Conservation (phyloP, 257 asterid species). For the Rauvolfia tetraphylla region DNA sequence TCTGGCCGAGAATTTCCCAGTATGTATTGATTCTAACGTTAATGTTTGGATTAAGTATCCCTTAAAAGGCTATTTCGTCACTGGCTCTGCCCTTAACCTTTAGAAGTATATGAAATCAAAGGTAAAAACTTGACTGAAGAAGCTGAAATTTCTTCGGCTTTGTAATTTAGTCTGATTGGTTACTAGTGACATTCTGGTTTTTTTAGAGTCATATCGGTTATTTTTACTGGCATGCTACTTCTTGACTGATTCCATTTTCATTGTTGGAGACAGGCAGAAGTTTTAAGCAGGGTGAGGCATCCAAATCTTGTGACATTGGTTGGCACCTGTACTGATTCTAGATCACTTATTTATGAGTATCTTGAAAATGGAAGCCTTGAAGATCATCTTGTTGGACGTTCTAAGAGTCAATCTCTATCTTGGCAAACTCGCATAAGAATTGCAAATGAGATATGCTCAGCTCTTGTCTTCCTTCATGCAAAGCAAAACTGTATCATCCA, state of each 20-base stretch:
- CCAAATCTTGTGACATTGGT: conserved; percentile 75
- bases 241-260: conserved; percentile 9
- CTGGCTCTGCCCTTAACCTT: neutral
- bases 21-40: no score
- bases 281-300: conserved; percentile 79
- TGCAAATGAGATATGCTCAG: conserved; percentile 60
- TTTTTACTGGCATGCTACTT: neutral
- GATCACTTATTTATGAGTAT: conserved; percentile 83
- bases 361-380: conserved; percentile 79
- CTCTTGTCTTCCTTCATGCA: conserved; percentile 67
- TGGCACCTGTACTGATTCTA: conserved; percentile 79
- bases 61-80: neutral
- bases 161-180: neutral
- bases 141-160: neutral
- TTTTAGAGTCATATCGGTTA: neutral
- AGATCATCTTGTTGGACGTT: conserved; percentile 47
- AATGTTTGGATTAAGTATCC: neutral
- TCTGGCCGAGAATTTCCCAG: no score
- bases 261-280: conserved; percentile 47
- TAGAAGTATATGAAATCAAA: no score
- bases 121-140: neutral
- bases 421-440: conserved; percentile 83
- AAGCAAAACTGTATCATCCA: conserved; percentile 41
- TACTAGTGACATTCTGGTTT: neutral
- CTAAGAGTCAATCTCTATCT: conserved; percentile 48